Base-by-base conservation (phyloP, 305 asterid genomes). In the Ilex paraguariensis region DNA sequence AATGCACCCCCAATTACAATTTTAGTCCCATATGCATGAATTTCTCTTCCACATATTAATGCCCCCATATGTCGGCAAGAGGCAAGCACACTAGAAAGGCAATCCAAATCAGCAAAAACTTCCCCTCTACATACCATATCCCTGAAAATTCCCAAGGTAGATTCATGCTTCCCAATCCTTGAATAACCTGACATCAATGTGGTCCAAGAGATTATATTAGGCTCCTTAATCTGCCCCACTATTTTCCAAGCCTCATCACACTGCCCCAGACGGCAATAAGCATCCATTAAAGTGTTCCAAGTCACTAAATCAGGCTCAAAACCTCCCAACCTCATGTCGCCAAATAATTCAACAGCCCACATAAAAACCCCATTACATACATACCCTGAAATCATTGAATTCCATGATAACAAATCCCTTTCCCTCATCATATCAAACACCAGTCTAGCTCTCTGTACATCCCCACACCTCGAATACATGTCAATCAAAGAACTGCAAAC, bases 171-270 rank as follows among this genome's bases (percentile, higher is more conserved):
- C 42, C 81, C 81, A n/a, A 39, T 72, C 57, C 74, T 70, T 15
- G 79, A 79, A 68, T 63, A 75, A 10, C 81, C 84, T n/a, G 81
- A 72, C 42, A 75, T 70, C 76, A 79, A 64, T 53, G 66, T 75
- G 8, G 84, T 79, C 84, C 84, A 79, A 1, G 84, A 79, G 52
- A 79, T 73, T 53, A 75, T 68, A 63, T 67, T 79, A 5, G 81
- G 81, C 11, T 70, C 70, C 51, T 79, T 65, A 32, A 79, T 75
- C 64, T 64, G 64, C 28, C 31, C 53, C 30, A 75, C 75, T 52
- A 79, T 58, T 53, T 67, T 67, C 58, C 69, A 53, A 3, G 81
- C 81, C 58, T 76, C 75, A 4, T 79, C 79, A 56, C 81, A 79
- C 46, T 51, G 76, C 55, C 75, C 79, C 81, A 75, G 72, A 7